phyloP scores from a whole-genome alignment of 2,329 filamentous ascomycete species.

The Capronia epimyces region DNA sequence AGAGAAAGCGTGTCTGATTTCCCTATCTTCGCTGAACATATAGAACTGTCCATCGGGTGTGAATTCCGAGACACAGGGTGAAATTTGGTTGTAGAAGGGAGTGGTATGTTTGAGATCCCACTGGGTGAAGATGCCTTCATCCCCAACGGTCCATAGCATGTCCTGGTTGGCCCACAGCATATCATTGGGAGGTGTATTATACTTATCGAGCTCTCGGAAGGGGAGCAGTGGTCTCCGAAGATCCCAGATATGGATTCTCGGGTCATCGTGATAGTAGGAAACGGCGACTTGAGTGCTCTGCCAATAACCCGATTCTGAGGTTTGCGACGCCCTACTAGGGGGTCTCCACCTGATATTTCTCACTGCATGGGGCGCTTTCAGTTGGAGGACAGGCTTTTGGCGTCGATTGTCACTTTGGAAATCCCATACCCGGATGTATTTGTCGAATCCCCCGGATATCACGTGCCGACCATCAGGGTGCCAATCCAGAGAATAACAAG shows the following conservation, averaged over 20 bases:
- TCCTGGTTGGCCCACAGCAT: conserved; percentile 61
- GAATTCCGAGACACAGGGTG: conserved; percentile 53
- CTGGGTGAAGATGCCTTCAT: conserved; percentile 57
- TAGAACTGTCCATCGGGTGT: conserved; percentile 54
- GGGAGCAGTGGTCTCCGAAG: conserved; percentile 58
- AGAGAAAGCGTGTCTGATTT: conserved; percentile 39
- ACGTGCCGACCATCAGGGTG: conserved; percentile 62
- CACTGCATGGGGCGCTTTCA: conserved; percentile 58
- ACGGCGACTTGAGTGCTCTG: conserved; percentile 59
- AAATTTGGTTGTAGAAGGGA: conserved; percentile 54
- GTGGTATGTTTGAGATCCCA: conserved; percentile 56
- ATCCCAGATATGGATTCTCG: conserved; percentile 60
- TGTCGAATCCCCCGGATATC: conserved; percentile 57
- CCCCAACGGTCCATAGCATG: conserved; percentile 59
- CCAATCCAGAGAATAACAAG: conserved; percentile 61
- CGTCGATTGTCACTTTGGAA: conserved; percentile 53
- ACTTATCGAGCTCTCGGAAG: conserved; percentile 55
- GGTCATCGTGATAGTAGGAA: conserved; percentile 57
- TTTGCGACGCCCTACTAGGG: conserved; percentile 51
- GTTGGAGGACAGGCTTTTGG: conserved; percentile 54
- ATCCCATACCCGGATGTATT: conserved; percentile 60
- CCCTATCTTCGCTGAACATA: conserved; percentile 50
- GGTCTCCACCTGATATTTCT: conserved; percentile 59
- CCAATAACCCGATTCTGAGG: conserved; percentile 48
- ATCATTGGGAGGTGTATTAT: conserved; percentile 52